Percentiles rank a stretch among this genome's conserved stretches.
Conservation (phyloP, 2,329 filamentous ascomycete genomes). For the Neonectria punicea region DNA sequence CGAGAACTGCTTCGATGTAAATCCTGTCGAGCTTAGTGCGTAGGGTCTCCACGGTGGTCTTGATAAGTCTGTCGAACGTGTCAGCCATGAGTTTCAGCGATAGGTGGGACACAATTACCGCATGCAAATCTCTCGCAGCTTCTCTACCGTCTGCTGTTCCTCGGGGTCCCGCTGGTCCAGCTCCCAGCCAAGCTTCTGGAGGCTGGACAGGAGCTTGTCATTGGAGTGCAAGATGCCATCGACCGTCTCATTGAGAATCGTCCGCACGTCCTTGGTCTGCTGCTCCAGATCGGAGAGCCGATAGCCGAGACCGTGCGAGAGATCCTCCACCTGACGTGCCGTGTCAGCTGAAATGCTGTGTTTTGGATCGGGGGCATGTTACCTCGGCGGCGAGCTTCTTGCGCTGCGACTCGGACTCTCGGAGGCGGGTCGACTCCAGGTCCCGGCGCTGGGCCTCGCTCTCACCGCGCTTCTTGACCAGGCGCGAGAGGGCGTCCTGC, state of each 20-base stretch:
- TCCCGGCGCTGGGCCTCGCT: conserved; percentile 43
- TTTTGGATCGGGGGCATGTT: conserved; percentile 12
- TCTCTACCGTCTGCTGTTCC: conserved; percentile 63
- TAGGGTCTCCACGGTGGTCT: conserved; percentile 65
- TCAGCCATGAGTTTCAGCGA: conserved; percentile 19
- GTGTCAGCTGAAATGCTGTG: background rate
- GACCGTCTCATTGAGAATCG: conserved; percentile 59
- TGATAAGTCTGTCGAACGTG: conserved; percentile 59
- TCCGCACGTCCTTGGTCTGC: conserved; percentile 57
- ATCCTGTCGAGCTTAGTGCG: conserved; percentile 65
- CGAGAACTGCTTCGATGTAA: conserved; percentile 60
- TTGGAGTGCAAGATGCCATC: conserved; percentile 67
- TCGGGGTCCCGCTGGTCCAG: conserved; percentile 64
- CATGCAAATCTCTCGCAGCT: conserved; percentile 68
- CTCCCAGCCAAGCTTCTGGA: conserved; percentile 74
- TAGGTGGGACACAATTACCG: conserved; percentile 48
- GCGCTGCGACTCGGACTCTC: conserved; percentile 50
- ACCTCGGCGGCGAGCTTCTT: conserved; percentile 57
- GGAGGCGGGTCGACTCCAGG: conserved; percentile 43
- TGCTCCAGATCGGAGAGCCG: conserved; percentile 62
- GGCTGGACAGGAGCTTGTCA: conserved; percentile 71
- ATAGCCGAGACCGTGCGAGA: conserved; percentile 59
- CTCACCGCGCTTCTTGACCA: conserved; percentile 56
- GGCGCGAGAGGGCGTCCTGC: conserved; percentile 66
- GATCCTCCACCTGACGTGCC: conserved; percentile 56